Base-by-base conservation (phyloP, 331 rosid species). In the Acacia concinna region DNA sequence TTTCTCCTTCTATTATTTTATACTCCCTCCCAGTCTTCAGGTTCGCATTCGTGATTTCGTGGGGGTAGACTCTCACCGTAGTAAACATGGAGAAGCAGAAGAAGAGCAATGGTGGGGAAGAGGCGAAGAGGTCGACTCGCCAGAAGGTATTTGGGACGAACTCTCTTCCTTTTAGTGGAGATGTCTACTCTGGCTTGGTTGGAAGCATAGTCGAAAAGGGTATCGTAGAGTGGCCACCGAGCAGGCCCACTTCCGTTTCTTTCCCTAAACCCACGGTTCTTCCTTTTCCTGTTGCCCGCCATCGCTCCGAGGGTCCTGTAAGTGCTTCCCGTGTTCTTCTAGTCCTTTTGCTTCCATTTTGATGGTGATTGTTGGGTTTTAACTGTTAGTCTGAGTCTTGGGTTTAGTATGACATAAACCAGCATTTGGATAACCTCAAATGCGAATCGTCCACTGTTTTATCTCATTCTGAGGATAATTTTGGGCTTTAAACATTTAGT, bases 201-300 rank as follows among this genome's bases (percentile, higher is more conserved):
- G 98, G 99, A 78, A 71, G 94, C 47, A 88, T 93, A n/a, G 88
- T 95, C 1, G 99, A 95, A 86, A 95, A 95, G 88, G 97, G 97
- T 70, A 56, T 89, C 68, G 87, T 88, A 10, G 90, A 84, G 59
- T 68, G 27, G 17, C 81, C 76, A 13, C 71, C 20, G n/a, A n/a
- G 44, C 52, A 76, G 75, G 25, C 66, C 84, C 51, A 65, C 75
- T 27, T 75, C 83, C 64, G 56, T 52, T 70, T 79, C 88, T 30
- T 90, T 89, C 17, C 97, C 97, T 20, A 82, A 82, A 38, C 93
- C 97, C 60, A 79, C 93, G 2, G 82, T 89, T 59, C 84, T 93
- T 69, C 97, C 97, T 38, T 95, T 95, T 59, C 99, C 99, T 0
- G 89, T 90, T 31, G 99, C 99, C 35, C 97, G 98, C 56, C 99